Conservation (phyloP, 495 filamentous ascomycete genomes). For the Tuber indicum region DNA sequence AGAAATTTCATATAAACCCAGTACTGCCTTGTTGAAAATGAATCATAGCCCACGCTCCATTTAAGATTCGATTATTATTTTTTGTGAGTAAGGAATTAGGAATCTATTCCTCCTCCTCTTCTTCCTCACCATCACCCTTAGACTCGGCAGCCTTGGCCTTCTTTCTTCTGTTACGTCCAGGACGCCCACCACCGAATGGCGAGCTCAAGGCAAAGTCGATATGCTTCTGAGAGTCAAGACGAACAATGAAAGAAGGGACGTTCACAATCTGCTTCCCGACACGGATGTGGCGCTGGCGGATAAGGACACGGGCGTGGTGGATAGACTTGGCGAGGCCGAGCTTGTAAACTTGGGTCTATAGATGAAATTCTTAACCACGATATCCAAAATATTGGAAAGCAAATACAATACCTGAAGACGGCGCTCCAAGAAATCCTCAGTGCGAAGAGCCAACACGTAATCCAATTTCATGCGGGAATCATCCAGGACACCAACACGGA, state of each 20-base stretch:
- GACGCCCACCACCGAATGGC: slow-evolving; percentile 93
- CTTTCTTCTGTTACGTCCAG: slow-evolving; percentile 96
- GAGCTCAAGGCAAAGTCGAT: slow-evolving; percentile 98
- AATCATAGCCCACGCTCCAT: neutral
- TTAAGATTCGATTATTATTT: neutral
- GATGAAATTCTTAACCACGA: neutral
- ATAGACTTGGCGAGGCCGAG: slow-evolving; percentile 99
- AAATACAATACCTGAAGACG: slow-evolving; percentile 56
- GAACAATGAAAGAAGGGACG: slow-evolving; percentile 97
- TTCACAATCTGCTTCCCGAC: slow-evolving; percentile 99
- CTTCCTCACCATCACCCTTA: slow-evolving; percentile 80
- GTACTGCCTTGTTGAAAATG: slow-evolving; percentile 45
- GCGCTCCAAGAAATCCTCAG: slow-evolving; percentile 99
- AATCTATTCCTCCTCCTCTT: slow-evolving; percentile 71
- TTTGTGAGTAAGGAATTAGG: slow-evolving; percentile 19
- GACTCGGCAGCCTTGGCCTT: slow-evolving; percentile 93
- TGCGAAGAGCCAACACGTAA: slow-evolving; percentile 98
- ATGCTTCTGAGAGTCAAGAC: slow-evolving; percentile 99
- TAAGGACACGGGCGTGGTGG: slow-evolving; percentile 98
- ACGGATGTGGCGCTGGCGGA: slow-evolving; percentile 98
- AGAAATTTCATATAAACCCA: slow-evolving; percentile 41
- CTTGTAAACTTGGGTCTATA: slow-evolving; percentile 97
- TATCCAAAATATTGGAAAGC: neutral
- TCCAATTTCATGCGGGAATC: slow-evolving; percentile 99
- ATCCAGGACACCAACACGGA: slow-evolving; percentile 98